Evolutionary conservation across 306 rosid species (phyloP), one percentile per base, ranked within the genome.

Genomic region (Rosa multiflora): DNA sequence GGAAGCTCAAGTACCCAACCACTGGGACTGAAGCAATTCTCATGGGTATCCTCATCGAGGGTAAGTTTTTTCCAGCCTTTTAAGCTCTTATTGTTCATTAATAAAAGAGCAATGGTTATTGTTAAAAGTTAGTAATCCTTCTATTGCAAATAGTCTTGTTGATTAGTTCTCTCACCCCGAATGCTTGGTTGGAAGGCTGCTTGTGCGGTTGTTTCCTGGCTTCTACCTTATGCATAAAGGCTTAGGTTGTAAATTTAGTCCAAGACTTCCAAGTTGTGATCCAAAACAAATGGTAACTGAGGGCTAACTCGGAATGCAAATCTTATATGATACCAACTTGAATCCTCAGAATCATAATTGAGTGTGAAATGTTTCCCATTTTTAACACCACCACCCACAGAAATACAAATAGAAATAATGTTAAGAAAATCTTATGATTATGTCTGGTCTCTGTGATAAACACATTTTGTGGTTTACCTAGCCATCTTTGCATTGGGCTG

Each of bases 41-140:
- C 85, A 82, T 91, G 95, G 98, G 97, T 69, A 58, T 91, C 83
- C 97, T 91, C 15, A 43, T 86, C 2, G 97, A 91, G 77, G 95
- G 98, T 88, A 76, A 68, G 3, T 49, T 76, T 77, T 35, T 6
- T 3, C 37, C 10, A 67, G 37, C 26, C 35, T 14, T 74, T 64
- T 43, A 32, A 15, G 14, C 32, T 73, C 76, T 56, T 63, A 13
- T 42, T 44, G 35, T 20, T 42, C 46, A 3, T 5, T 14, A 12
- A 1, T 51, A 17, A 15, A 8, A 40, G 7, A 40, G 44, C 44
- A 40, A 59, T 59, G 66, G 66, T 59, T 23, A 10, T 10, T 59
- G 63, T 32, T 17, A 29, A 2, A 72, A 42, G n/a, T 40, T 32
- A 32, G 37, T 32, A 32, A 32, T 32, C 37, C 3, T 32, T 32